These are phyloP conservation scores for Themeda triandra DNA, from an alignment of 176 grass and related monocot genomes.

Conservation along the genomic window DNA sequence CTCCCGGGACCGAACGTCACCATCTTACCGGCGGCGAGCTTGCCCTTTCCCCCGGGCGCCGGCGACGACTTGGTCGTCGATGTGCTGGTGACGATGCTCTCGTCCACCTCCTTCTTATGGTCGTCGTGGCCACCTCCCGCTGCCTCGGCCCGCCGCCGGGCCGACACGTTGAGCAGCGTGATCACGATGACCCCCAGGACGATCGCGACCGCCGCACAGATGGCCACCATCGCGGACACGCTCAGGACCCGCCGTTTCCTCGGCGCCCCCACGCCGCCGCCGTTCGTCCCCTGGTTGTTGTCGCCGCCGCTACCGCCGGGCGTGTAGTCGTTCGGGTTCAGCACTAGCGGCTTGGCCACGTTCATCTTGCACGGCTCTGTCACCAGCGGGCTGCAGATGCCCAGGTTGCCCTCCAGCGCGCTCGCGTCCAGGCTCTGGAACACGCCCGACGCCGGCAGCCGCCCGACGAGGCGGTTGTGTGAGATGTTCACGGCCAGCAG, in stretches of 20 bases:
- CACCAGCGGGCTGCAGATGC: constrained; percentile 84
- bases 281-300: constrained; percentile 28
- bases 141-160: constrained; percentile 37
- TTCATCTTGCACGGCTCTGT: constrained; percentile 78
- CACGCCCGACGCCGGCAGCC: constrained; percentile 65
- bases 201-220: constrained; percentile 73
- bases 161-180: constrained; percentile 72
- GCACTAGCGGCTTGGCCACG: constrained; percentile 87
- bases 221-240: constrained; percentile 79
- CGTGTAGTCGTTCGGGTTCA: constrained; percentile 76
- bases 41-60: neutral
- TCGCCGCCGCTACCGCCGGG: constrained; percentile 19
- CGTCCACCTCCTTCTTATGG: constrained; percentile 34
- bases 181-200: constrained; percentile 53
- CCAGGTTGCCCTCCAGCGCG: constrained; percentile 84
- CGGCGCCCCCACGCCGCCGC: neutral
- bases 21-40: constrained; percentile 68
- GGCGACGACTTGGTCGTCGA: constrained; percentile 33
- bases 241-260: constrained; percentile 62
- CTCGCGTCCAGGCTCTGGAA: constrained; percentile 91
- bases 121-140: neutral
- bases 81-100: constrained; percentile 47
- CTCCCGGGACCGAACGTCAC: constrained; percentile 62
- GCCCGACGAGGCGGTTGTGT: constrained; percentile 76
- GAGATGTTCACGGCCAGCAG: constrained; percentile 90